A percentile compares a stretch with the other conserved stretches of the same genome.
Evolutionary conservation across 352 stramenopile species (phyloP).

Genomic region (Phytophthora megakarya): DNA sequence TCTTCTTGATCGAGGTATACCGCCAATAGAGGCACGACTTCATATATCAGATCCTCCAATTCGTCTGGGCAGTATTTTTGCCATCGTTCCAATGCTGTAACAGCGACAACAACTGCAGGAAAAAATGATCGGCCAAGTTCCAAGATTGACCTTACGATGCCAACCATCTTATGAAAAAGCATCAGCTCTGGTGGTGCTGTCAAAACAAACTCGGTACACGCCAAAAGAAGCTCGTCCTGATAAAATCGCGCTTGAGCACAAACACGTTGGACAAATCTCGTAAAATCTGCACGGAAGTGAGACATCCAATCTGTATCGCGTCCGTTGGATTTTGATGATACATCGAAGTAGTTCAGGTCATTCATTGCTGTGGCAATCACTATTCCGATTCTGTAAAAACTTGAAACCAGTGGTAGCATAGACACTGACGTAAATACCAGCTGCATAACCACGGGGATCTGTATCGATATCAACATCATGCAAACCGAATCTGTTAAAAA

Average conservation of each 20-base stretch:
- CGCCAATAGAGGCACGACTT: slow-evolving; percentile 52
- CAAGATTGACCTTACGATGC: slow-evolving; percentile 54
- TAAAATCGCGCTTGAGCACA: slow-evolving; percentile 69
- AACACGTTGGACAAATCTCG: slow-evolving; percentile 48
- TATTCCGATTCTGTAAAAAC: slow-evolving; percentile 64
- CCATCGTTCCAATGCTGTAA: slow-evolving; percentile 66
- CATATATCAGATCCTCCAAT: slow-evolving; percentile 42
- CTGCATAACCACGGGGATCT: slow-evolving; percentile 48
- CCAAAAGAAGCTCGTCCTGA: slow-evolving; percentile 77
- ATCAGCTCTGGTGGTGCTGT: slow-evolving; percentile 51
- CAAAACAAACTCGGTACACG: slow-evolving; percentile 64
- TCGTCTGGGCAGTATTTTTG: slow-evolving; percentile 31
- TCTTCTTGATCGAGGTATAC: slow-evolving; percentile 60
- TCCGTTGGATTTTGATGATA: not conserved
- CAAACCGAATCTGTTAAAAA: slow-evolving; percentile 2
- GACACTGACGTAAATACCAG: slow-evolving; percentile 36
- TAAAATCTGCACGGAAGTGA: slow-evolving; percentile 36
- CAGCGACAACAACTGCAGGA: slow-evolving; percentile 58
- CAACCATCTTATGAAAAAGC: slow-evolving; percentile 31
- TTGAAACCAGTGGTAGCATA: slow-evolving; percentile 55
- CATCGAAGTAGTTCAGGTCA: slow-evolving; percentile 34
- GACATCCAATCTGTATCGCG: not conserved
- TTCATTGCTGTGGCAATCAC: slow-evolving; percentile 41
- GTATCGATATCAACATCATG: not conserved
- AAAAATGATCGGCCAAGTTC: slow-evolving; percentile 68